Evolutionary conservation across 2,329 filamentous ascomycete species (phyloP).

Genomic region (Xylariales sp.): DNA sequence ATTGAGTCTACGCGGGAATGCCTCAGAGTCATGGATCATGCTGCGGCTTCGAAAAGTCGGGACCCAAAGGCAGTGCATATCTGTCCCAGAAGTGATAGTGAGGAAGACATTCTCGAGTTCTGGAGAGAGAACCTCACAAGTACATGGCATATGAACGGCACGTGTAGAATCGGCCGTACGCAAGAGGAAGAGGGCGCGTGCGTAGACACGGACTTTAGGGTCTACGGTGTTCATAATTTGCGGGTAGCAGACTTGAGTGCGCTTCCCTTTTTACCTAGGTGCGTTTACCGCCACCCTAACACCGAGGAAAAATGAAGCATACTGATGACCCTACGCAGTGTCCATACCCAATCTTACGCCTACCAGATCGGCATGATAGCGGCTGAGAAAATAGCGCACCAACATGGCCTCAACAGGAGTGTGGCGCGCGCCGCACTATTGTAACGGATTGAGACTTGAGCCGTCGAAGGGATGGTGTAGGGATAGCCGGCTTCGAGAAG

Average conservation of each 20-base stretch:
- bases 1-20: neutral
- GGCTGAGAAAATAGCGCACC: neutral
- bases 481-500: too few species aligned
- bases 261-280: slow-evolving; percentile 3
- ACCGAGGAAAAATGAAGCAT: neutral
- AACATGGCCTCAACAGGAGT: neutral
- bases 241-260: neutral
- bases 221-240: neutral
- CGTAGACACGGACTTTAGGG: slow-evolving; percentile 1
- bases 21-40: slow-evolving; percentile 2
- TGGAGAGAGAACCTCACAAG: neutral
- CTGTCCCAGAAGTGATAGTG: neutral
- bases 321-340: neutral
- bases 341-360: slow-evolving; percentile 3
- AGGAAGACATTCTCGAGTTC: slow-evolving; percentile 4
- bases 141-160: slow-evolving; percentile 1
- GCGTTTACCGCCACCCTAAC: neutral
- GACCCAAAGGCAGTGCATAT: neutral
- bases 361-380: slow-evolving; percentile 6
- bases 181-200: neutral
- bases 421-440: too few species aligned
- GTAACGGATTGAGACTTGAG: too few species aligned
- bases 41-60: neutral
- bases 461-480: too few species aligned
- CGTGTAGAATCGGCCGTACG: neutral